A percentile compares a stretch with the other conserved stretches of the same genome.
These are phyloP conservation scores for Sequoiadendron giganteum DNA, from an alignment of 75 land plant genomes.

Conservation along the genomic window DNA sequence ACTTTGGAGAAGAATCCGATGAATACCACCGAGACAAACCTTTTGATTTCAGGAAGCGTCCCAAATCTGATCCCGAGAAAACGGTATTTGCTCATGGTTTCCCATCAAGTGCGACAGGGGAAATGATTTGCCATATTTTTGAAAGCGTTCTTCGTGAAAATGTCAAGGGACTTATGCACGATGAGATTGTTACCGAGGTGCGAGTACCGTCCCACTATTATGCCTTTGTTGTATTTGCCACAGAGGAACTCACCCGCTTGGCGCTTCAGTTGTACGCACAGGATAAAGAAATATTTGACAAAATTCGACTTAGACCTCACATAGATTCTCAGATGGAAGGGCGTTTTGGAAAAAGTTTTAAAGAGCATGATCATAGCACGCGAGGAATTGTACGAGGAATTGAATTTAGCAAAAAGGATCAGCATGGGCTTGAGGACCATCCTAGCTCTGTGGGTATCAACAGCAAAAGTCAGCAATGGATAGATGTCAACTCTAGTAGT, in stretches of 20 bases:
- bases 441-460: neutral
- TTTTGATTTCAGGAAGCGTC: constrained; percentile 2
- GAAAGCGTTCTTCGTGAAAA: constrained; percentile 21
- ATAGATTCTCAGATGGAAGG: constrained; percentile 35
- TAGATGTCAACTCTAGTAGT: neutral
- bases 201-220: constrained; percentile 26
- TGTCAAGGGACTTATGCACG: constrained; percentile 10
- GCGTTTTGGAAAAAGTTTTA: constrained; percentile 17
- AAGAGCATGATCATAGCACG: constrained; percentile 13
- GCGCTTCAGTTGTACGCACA: constrained; percentile 30
- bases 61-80: constrained; percentile 33
- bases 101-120: constrained; percentile 26
- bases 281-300: constrained; percentile 31
- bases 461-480: constrained; percentile 16
- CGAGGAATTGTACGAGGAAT: constrained; percentile 5
- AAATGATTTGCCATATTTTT: constrained; percentile 28
- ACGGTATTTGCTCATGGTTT: constrained; percentile 36
- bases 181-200: constrained; percentile 28
- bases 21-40: neutral
- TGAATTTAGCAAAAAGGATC: neutral
- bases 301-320: constrained; percentile 35
- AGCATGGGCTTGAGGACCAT: constrained; percentile 5
- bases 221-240: constrained; percentile 38
- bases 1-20: constrained; percentile 1
- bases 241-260: constrained; percentile 31